These are phyloP conservation scores for Aspergillus leporis DNA, from an alignment of 495 filamentous ascomycete species.

Conservation along the genomic window DNA sequence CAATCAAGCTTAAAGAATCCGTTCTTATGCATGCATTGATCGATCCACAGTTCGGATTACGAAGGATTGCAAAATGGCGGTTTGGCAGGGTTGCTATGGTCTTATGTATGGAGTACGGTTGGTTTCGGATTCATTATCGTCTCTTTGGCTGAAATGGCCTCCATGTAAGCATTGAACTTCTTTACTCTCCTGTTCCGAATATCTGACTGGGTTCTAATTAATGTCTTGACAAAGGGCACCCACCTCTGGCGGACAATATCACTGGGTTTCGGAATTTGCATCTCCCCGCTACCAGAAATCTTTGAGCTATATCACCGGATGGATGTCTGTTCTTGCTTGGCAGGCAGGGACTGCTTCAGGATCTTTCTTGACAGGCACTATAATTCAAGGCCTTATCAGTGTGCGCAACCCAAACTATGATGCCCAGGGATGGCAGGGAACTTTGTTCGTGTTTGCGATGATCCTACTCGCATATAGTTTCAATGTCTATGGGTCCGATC, in stretches of 20 bases:
- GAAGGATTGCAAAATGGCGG: slow-evolving; percentile 21
- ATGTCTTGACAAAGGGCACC: slow-evolving; percentile 26
- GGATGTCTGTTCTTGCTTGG: slow-evolving; percentile 47
- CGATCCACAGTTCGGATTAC: slow-evolving; percentile 11
- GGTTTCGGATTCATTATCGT: slow-evolving; percentile 24
- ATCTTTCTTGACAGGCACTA: slow-evolving; percentile 37
- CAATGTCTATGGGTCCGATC: slow-evolving; percentile 39
- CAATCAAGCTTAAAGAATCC: too few species aligned
- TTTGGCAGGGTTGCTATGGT: slow-evolving; percentile 18
- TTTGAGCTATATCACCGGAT: slow-evolving; percentile 43
- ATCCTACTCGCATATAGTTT: slow-evolving; percentile 31
- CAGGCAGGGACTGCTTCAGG: slow-evolving; percentile 30
- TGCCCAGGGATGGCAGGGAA: slow-evolving; percentile 44
- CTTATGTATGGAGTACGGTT: slow-evolving; percentile 18
- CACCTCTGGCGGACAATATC: slow-evolving; percentile 28
- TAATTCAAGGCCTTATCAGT: slow-evolving; percentile 45
- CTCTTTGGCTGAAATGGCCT: slow-evolving; percentile 34
- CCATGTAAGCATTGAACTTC: slow-evolving; percentile 20
- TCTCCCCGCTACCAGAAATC: slow-evolving; percentile 38
- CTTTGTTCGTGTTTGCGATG: slow-evolving; percentile 44
- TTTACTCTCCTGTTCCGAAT: too few species aligned
- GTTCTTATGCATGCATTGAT: not conserved
- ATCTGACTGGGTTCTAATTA: too few species aligned
- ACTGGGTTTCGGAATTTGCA: slow-evolving; percentile 26
- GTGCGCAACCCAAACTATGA: slow-evolving; percentile 31